Conservation (phyloP, 768 basidiomycete species). For the Albatrellus ellisii region DNA sequence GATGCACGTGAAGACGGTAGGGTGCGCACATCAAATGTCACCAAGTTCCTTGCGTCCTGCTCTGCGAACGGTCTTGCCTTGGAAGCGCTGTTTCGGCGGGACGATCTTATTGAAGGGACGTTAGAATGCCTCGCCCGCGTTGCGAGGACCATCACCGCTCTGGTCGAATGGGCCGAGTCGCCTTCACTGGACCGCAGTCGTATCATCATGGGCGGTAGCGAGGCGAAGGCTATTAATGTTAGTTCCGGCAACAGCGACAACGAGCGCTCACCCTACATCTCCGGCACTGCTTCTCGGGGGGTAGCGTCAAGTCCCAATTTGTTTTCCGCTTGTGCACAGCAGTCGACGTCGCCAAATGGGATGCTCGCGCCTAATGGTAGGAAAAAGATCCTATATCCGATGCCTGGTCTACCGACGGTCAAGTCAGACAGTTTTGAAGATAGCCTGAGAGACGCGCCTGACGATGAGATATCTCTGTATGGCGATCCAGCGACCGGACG, state of each 20-base stretch:
- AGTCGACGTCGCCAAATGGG: conserved; percentile 22
- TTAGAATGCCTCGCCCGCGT: conserved; percentile 57
- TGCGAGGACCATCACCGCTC: conserved; percentile 56
- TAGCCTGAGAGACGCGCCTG: no score
- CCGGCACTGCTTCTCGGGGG: conserved; percentile 23
- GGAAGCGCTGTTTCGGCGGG: conserved; percentile 52
- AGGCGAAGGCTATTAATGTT: conserved; percentile 19
- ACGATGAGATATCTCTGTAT: conserved; percentile 16
- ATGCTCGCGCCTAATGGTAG: conserved; percentile 35
- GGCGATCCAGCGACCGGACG: conserved; percentile 16
- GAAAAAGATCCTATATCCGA: conserved; percentile 25
- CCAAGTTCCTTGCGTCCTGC: conserved; percentile 68
- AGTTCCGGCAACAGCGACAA: conserved; percentile 13
- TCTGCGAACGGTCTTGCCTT: conserved; percentile 48
- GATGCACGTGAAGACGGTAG: conserved; percentile 57
- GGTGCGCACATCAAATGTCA: conserved; percentile 54
- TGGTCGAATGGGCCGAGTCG: conserved; percentile 49
- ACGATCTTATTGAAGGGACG: conserved; percentile 52
- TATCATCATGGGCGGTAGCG: conserved; percentile 25
- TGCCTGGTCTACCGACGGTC: conserved; percentile 35
- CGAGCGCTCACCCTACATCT: conserved; percentile 21
- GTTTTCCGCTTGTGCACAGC: conserved; percentile 21
- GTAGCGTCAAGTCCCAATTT: conserved; percentile 56
- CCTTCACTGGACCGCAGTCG: conserved; percentile 34
- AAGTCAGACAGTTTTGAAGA: conserved; percentile 45